A percentile compares a stretch with the other conserved stretches of the same genome.
Conservation (phyloP, 768 basidiomycete genomes). For the Lactifluus subvellereus region DNA sequence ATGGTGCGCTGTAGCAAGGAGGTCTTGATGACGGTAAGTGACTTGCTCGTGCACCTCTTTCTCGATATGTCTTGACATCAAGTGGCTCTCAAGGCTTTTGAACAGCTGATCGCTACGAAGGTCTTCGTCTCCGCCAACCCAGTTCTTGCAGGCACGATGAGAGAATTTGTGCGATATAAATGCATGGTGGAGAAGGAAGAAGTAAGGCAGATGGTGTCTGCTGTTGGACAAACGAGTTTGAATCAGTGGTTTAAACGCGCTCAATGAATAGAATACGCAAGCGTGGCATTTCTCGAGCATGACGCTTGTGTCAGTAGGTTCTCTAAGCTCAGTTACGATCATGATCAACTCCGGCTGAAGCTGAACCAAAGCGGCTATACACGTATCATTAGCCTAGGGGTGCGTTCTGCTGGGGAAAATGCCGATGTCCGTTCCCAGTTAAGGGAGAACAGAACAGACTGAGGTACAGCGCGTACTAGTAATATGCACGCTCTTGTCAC, state of each 20-base stretch:
- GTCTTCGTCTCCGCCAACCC: constrained; percentile 52
- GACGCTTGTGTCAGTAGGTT: neutral
- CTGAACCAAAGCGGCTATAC: too few relatives aligned
- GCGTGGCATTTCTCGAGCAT: neutral
- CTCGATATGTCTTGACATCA: neutral
- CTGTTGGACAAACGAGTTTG: constrained; percentile 59
- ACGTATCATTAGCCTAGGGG: too few relatives aligned
- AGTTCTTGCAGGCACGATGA: constrained; percentile 44
- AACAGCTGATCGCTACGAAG: constrained; percentile 50
- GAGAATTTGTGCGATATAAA: constrained; percentile 72
- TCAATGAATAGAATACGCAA: constrained; percentile 28
- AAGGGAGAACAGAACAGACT: too few relatives aligned
- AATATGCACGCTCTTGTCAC: neutral
- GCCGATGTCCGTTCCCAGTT: too few relatives aligned
- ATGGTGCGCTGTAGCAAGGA: constrained; percentile 63
- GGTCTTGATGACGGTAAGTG: constrained; percentile 60
- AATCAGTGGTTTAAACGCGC: constrained; percentile 74
- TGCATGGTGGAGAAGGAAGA: constrained; percentile 58
- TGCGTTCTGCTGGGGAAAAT: too few relatives aligned
- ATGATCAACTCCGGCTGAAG: neutral
- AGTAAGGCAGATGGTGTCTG: constrained; percentile 62
- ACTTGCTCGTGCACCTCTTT: neutral
- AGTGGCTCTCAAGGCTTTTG: constrained; percentile 56
- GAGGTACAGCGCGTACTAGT: too few relatives aligned
- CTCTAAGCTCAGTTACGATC: neutral